Evolutionary conservation across 805 yeast species (phyloP).

Genomic region (Tetrapisispora pingtungensis): DNA sequence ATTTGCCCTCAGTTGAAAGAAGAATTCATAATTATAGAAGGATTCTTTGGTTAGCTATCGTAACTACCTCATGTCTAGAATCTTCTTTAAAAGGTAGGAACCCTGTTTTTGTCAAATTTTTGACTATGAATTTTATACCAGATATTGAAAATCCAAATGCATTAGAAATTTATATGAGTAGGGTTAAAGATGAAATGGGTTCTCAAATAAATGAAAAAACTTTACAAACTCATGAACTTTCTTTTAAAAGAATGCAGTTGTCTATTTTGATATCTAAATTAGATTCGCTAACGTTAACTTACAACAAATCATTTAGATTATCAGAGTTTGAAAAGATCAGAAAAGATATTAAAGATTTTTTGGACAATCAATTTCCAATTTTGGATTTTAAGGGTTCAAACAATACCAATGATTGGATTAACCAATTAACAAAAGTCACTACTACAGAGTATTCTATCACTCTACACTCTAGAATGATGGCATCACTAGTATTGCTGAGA

Average conservation of each 20-base stretch:
- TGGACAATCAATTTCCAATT: conserved; percentile 15
- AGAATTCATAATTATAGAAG: conserved; percentile 23
- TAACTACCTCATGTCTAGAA: conserved; percentile 20
- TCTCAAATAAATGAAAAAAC: conserved; percentile 4
- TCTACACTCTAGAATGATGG: conserved; percentile 20
- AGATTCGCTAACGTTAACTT: conserved; percentile 20
- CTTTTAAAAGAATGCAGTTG: conserved; percentile 19
- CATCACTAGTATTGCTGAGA: conserved; percentile 19
- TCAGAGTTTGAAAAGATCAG: conserved; percentile 13
- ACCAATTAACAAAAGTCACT: conserved; percentile 1
- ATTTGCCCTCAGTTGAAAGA: conserved; percentile 6
- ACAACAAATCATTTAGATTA: conserved; percentile 12
- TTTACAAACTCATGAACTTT: conserved; percentile 15
- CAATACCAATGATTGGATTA: conserved; percentile 3
- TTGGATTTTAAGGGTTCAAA: conserved; percentile 3
- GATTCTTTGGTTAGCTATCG: conserved; percentile 23
- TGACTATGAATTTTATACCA: conserved; percentile 14
- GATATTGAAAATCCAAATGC: conserved; percentile 13
- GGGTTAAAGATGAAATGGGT: conserved; percentile 14
- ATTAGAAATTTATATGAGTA: conserved; percentile 12
- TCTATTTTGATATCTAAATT: conserved; percentile 20
- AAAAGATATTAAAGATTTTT: conserved; percentile 13
- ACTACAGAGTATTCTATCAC: conserved; percentile 10
- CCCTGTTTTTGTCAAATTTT: conserved; percentile 9
- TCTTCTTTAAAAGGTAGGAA: conserved; percentile 26